Conservation (phyloP, 768 basidiomycete genomes). For the Lactarius quietus region DNA sequence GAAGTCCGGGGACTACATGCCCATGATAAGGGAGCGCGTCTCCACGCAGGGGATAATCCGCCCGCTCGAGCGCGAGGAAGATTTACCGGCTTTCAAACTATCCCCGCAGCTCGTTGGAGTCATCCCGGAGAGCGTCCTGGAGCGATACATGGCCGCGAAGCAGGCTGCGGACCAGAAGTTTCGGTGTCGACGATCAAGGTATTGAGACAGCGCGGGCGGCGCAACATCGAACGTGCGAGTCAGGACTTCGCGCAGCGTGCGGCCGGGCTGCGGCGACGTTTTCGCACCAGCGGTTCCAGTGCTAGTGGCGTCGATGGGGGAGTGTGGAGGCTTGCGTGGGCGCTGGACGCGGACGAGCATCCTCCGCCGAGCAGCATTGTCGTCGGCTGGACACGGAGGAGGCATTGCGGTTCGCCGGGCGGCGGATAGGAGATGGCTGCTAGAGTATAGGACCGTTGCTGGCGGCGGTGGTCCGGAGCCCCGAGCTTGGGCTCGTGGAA, state of each 20-base stretch:
- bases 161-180: conserved; percentile 65
- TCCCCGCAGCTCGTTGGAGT: conserved; percentile 64
- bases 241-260: conserved; percentile 58
- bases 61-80: conserved; percentile 67
- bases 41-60: no score
- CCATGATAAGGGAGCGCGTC: conserved; percentile 92
- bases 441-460: no score
- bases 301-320: conserved; percentile 34
- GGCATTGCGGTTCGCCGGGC: conserved; percentile 65
- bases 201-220: conserved; percentile 63
- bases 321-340: conserved; percentile 82
- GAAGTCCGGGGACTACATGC: conserved; percentile 40
- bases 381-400: conserved; percentile 77
- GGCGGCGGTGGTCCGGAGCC: no score
- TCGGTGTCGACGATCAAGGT: conserved; percentile 45
- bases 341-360: conserved; percentile 67
- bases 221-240: conserved; percentile 58
- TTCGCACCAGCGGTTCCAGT: no score
- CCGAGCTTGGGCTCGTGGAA: no score
- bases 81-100: conserved; percentile 62
- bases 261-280: conserved; percentile 36
- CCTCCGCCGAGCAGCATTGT: conserved; percentile 92
- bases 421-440: conserved; percentile 35
- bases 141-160: conserved; percentile 67
- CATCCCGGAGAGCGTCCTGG: conserved; percentile 67